Percentiles rank a stretch among this genome's conserved stretches.
Evolutionary conservation across 2,329 filamentous ascomycete species (phyloP).

Genomic region (Parasarocladium wereldwijsianum): DNA sequence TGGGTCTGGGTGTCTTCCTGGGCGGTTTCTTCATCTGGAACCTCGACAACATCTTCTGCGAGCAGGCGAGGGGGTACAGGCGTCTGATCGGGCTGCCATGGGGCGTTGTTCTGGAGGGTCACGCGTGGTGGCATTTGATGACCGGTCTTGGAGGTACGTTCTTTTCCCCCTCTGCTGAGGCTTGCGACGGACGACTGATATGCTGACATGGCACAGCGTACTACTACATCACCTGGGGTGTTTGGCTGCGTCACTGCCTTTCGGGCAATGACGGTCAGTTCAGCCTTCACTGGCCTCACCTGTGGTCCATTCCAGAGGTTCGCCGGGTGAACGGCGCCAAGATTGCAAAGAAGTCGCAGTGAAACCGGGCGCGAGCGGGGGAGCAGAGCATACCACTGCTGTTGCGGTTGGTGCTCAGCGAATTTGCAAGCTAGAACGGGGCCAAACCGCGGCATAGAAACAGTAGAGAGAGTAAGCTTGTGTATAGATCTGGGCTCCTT

Average conservation of each 20-base stretch:
- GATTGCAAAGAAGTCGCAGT: too few species aligned
- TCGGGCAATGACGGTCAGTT: slow-evolving; percentile 61
- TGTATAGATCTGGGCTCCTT: too few species aligned
- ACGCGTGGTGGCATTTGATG: slow-evolving; percentile 58
- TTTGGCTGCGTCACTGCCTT: slow-evolving; percentile 66
- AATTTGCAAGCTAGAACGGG: too few species aligned
- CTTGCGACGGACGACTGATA: background rate
- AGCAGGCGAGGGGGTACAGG: slow-evolving; percentile 48
- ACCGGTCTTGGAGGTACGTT: slow-evolving; percentile 48
- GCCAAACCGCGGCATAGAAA: too few species aligned
- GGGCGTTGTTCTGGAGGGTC: slow-evolving; percentile 53
- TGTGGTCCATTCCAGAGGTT: slow-evolving; percentile 37
- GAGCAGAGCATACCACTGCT: too few species aligned
- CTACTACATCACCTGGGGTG: slow-evolving; percentile 71
- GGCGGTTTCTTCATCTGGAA: slow-evolving; percentile 66
- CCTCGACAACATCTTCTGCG: slow-evolving; percentile 65
- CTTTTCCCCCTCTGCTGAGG: background rate
- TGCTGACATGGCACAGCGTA: slow-evolving; percentile 40
- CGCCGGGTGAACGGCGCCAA: slow-evolving; percentile 15
- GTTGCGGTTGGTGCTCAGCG: too few species aligned
- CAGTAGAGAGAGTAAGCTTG: too few species aligned
- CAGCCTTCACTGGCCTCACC: slow-evolving; percentile 52
- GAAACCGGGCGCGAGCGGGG: too few species aligned
- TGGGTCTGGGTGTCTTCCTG: slow-evolving; percentile 52
- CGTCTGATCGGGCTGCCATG: slow-evolving; percentile 60